Percentiles rank a stretch among this genome's conserved stretches.
Evolutionary conservation across 495 filamentous ascomycete genomes (phyloP).

Genomic region (Gamarada debralockiae): DNA sequence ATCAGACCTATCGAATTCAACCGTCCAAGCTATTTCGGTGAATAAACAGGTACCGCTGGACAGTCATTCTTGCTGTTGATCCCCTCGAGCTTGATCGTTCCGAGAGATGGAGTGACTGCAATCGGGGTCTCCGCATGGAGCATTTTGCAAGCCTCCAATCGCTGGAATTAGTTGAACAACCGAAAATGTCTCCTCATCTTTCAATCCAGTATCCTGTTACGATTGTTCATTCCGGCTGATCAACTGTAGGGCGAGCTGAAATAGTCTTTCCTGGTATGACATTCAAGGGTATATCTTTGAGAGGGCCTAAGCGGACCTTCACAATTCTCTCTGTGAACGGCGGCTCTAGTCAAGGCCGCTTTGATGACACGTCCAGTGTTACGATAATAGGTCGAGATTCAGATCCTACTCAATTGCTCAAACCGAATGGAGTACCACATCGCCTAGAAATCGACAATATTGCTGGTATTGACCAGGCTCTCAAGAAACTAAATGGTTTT

Average conservation of each 20-base stretch:
- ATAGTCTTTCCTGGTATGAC: conserved; percentile 44
- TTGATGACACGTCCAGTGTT: conserved; percentile 10
- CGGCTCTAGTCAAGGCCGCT: conserved; percentile 14
- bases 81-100: too few species aligned
- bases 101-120: too few species aligned
- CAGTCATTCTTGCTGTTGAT: too few species aligned
- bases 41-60: too few species aligned
- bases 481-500: conserved; percentile 61
- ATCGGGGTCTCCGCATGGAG: too few species aligned
- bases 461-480: conserved; percentile 60
- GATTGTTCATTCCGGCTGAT: conserved; percentile 5
- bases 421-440: not conserved
- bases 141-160: too few species aligned
- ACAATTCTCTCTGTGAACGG: conserved; percentile 42
- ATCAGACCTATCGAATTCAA: too few species aligned
- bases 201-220: not conserved
- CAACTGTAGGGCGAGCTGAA: conserved; percentile 34
- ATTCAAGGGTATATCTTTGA: conserved; percentile 38
- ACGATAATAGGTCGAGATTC: conserved; percentile 9
- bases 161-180: too few species aligned
- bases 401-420: not conserved
- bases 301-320: conserved; percentile 43
- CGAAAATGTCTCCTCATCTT: not conserved
- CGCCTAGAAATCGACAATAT: conserved; percentile 41
- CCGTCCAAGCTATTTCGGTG: too few species aligned